Evolutionary conservation across 1,284 basidiomycete species (phyloP).

Genomic region (Vanrija sp.): DNA sequence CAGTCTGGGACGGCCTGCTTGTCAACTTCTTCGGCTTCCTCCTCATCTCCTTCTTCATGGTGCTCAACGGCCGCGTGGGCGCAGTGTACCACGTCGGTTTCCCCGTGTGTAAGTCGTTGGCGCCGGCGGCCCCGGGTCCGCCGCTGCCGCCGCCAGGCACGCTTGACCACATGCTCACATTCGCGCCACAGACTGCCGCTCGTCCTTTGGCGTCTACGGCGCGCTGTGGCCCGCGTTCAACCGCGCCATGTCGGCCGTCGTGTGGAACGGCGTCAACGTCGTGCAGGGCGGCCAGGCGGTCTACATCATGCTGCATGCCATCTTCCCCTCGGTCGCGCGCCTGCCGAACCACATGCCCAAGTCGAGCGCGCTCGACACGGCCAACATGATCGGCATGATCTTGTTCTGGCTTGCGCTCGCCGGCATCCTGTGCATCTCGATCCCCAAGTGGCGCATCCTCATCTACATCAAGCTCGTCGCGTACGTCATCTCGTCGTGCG

Average conservation of each 20-base stretch:
- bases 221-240: constrained; percentile 76
- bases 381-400: constrained; percentile 64
- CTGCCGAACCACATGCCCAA: constrained; percentile 66
- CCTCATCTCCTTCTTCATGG: constrained; percentile 36
- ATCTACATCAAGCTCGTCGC: constrained; percentile 34
- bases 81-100: constrained; percentile 33
- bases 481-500: constrained; percentile 27
- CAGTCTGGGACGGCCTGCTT: constrained; percentile 30
- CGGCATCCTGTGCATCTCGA: constrained; percentile 70
- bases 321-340: constrained; percentile 66
- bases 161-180: constrained; percentile 22
- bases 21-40: constrained; percentile 30
- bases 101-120: not conserved
- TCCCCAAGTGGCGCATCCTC: constrained; percentile 56
- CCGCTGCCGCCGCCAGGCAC: not conserved
- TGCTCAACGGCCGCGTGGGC: constrained; percentile 33
- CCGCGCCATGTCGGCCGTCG: constrained; percentile 61
- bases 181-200: constrained; percentile 53
- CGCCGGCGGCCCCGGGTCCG: not conserved
- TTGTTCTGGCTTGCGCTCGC: constrained; percentile 73
- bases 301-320: constrained; percentile 65
- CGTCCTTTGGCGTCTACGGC: constrained; percentile 73
- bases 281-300: constrained; percentile 56
- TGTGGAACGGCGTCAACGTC: constrained; percentile 54
- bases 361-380: constrained; percentile 55